phyloP scores from a whole-genome alignment of 1,284 basidiomycete genomes.

The Peniophora sp. region DNA sequence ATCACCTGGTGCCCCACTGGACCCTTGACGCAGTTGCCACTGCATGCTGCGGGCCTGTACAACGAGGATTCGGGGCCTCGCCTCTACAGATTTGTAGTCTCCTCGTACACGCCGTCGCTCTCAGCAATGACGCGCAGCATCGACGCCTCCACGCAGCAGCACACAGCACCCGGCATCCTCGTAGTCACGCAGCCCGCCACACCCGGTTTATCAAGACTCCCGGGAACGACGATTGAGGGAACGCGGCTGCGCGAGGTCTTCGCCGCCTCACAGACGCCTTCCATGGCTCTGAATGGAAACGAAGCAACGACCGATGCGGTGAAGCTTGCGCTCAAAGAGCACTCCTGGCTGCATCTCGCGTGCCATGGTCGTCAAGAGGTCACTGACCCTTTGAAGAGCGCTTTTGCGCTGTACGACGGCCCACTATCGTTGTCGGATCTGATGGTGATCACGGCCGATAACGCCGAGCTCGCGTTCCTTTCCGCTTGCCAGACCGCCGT shows the following conservation, averaged over 20 bases:
- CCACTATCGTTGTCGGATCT: neutral
- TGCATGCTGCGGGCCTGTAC: neutral
- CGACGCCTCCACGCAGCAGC: neutral
- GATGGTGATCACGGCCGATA: neutral
- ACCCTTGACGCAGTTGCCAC: neutral
- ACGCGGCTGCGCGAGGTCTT: neutral
- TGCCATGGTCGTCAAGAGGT: constrained; percentile 2
- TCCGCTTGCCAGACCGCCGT: constrained; percentile 19
- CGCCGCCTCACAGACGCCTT: neutral
- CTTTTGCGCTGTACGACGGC: constrained; percentile 1
- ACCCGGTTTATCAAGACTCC: neutral
- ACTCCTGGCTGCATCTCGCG: neutral
- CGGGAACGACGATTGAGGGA: neutral
- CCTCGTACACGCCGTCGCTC: neutral
- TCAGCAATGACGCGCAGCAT: neutral
- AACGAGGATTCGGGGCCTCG: neutral
- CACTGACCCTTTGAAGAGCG: neutral
- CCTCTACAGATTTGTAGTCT: neutral
- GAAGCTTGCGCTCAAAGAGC: neutral
- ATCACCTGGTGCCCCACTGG: neutral
- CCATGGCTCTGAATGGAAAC: neutral
- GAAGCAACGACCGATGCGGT: neutral
- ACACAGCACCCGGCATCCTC: neutral
- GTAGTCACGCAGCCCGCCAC: neutral
- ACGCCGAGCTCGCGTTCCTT: constrained; percentile 12